These are phyloP conservation scores for Glarea lozoyensis DNA, from an alignment of 495 filamentous ascomycete species.

Conservation along the genomic window DNA sequence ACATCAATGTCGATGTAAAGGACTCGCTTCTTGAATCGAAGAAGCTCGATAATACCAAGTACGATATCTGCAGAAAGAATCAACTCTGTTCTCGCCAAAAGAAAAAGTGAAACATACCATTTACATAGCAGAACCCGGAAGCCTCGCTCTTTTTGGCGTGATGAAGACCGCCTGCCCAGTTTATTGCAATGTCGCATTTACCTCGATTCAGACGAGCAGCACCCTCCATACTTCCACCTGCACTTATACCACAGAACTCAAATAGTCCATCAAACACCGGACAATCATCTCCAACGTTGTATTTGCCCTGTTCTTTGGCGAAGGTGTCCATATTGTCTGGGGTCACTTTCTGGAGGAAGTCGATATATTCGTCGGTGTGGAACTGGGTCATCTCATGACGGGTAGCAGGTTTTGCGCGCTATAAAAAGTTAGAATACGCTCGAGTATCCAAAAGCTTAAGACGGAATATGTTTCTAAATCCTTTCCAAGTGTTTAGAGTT, in stretches of 20 bases:
- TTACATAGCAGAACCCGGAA: slow-evolving; percentile 96
- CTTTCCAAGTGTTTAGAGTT: no score
- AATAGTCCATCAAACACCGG: slow-evolving; percentile 97
- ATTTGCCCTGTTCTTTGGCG: slow-evolving; percentile 86
- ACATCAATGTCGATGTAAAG: slow-evolving; percentile 98
- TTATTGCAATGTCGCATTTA: slow-evolving; percentile 95
- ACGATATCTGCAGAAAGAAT: slow-evolving; percentile 66
- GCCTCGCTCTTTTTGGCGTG: slow-evolving; percentile 97
- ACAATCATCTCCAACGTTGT: slow-evolving; percentile 97
- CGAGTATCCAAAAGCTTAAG: no score
- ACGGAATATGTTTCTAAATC: no score
- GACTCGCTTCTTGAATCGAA: slow-evolving; percentile 86
- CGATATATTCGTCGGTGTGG: slow-evolving; percentile 98
- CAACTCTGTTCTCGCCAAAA: slow-evolving; percentile 1
- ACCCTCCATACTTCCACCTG: slow-evolving; percentile 95
- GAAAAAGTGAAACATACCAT: slow-evolving; percentile 51
- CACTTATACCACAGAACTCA: slow-evolving; percentile 96
- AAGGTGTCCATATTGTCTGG: slow-evolving; percentile 98
- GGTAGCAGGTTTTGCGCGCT: slow-evolving; percentile 95
- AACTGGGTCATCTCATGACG: slow-evolving; percentile 99
- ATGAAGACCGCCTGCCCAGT: slow-evolving; percentile 96
- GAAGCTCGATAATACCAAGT: slow-evolving; percentile 89
- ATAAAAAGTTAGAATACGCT: no score
- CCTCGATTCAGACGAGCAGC: slow-evolving; percentile 84
- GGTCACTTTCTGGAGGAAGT: slow-evolving; percentile 92